These are phyloP conservation scores for Fraxinus velutina DNA, from an alignment of 305 asterid genomes.

Conservation along the genomic window DNA sequence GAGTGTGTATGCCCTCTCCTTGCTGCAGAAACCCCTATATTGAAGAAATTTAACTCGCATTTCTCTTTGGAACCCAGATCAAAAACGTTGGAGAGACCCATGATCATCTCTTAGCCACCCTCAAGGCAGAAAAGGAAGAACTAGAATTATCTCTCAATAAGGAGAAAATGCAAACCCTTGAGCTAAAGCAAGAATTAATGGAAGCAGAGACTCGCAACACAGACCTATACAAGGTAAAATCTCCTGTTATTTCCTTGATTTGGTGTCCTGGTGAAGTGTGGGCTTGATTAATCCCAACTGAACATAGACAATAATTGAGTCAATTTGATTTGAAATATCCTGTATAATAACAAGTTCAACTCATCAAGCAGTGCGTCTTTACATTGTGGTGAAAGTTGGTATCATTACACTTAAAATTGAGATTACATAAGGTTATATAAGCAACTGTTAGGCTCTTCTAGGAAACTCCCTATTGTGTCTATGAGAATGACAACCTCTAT, in stretches of 20 bases:
- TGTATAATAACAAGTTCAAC: background rate
- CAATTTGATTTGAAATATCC: background rate
- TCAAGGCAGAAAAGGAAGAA: constrained; percentile 73
- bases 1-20: background rate
- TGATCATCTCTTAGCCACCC: constrained; percentile 49
- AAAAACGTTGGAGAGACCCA: constrained; percentile 58
- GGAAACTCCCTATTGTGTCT: constrained; percentile 2
- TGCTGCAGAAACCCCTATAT: constrained; percentile 13
- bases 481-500: background rate
- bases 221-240: constrained; percentile 76
- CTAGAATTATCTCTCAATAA: constrained; percentile 60
- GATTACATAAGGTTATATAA: background rate
- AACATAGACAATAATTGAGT: background rate
- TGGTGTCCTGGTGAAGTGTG: constrained; percentile 7
- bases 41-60: constrained; percentile 13
- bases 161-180: constrained; percentile 63
- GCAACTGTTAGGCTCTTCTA: background rate
- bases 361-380: background rate
- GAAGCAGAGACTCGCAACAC: constrained; percentile 71
- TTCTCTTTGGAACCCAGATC: constrained; percentile 40
- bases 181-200: constrained; percentile 64
- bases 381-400: background rate
- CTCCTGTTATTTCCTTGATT: constrained; percentile 22
- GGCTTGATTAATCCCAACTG: constrained; percentile 7
- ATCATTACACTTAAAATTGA: background rate